A percentile compares a stretch with the other conserved stretches of the same genome.
Conservation (phyloP, 148 eudicot genomes). For the Oxyria digyna region DNA sequence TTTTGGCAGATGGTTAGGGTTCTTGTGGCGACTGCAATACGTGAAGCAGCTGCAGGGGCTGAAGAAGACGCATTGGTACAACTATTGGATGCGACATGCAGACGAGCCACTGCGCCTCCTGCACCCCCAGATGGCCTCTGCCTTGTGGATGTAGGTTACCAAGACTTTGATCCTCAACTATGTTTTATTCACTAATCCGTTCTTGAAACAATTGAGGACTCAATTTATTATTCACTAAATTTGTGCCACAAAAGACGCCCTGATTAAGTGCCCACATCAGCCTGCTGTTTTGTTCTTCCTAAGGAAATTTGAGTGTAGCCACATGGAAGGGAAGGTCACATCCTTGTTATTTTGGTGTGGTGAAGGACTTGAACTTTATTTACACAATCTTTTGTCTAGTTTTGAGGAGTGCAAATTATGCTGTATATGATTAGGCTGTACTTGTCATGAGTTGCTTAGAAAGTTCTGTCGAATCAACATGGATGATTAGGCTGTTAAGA, state of each 20-base stretch:
- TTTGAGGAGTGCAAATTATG: too few species aligned
- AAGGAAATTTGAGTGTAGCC: not conserved
- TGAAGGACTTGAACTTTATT: too few species aligned
- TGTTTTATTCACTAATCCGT: constrained; percentile 18
- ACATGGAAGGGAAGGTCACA: not conserved
- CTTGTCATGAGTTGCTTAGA: too few species aligned
- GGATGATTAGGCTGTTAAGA: too few species aligned
- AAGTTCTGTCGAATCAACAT: too few species aligned
- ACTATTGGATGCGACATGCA: constrained; percentile 76
- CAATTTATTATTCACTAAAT: too few species aligned
- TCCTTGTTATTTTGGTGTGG: not conserved
- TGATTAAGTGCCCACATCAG: not conserved
- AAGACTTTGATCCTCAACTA: constrained; percentile 35
- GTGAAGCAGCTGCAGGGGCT: constrained; percentile 96
- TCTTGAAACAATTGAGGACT: not conserved
- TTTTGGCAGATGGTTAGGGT: constrained; percentile 82
- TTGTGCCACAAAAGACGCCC: too few species aligned
- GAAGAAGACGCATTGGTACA: constrained; percentile 61
- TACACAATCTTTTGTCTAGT: too few species aligned
- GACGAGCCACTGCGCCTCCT: constrained; percentile 98
- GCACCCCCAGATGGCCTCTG: constrained; percentile 99
- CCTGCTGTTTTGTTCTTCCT: not conserved
- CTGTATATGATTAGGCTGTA: too few species aligned
- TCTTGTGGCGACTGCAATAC: constrained; percentile 76
- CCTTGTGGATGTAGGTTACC: constrained; percentile 84